Evolutionary conservation across 176 grass and related monocot genomes (phyloP), one percentile per base, ranked within the genome.

Genomic region (Zoysia pacifica): DNA sequence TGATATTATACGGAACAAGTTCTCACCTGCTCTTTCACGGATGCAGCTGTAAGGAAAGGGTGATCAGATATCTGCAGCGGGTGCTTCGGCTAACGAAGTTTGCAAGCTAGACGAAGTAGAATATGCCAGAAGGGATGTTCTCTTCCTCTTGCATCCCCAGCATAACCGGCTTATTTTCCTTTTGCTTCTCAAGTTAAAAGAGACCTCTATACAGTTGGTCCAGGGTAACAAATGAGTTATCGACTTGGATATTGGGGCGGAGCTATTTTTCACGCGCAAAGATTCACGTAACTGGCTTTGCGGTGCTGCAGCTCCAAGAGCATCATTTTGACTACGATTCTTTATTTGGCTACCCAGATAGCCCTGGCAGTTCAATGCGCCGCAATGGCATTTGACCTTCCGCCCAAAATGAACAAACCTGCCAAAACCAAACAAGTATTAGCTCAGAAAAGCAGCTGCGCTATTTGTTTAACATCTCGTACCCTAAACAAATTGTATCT

Each of bases 361-460:
- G 47, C 92, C 93, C 76, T 95, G 96, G 79, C 96, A 99, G 45
- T 87, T 99, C 13, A 62, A 65, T 59, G 96, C 88, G 37, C 89
- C 86, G 20, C 96, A 99, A 35, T 80, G 77, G 65, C 96, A 99
- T 35, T 89, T 68, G 62, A 91, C 96, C 91, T 91, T 99, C 66
- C 89, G 67, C 45, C 96, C 93, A 58, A 99, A 99, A 86, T 93
- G 96, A 73, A 99, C 96, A 82, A 99, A 95, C 85, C 96, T 99
- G 82, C 2, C 66, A 81, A 69, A 75, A 44, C 28, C 28, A 28
- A 28, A 28, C 12, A 67, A 72, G 77, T 43, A n/a, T 46, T 18
- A 10, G 16, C 43, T 69, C 11, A 38, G 37, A 28, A 61, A 18
- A 50, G 6, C 4, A 50, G 2, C 50, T 76, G 48, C 62, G 42